Evolutionary conservation across 2,329 filamentous ascomycete genomes (phyloP).

Genomic region (Paecilomyces dactylethromorphus): DNA sequence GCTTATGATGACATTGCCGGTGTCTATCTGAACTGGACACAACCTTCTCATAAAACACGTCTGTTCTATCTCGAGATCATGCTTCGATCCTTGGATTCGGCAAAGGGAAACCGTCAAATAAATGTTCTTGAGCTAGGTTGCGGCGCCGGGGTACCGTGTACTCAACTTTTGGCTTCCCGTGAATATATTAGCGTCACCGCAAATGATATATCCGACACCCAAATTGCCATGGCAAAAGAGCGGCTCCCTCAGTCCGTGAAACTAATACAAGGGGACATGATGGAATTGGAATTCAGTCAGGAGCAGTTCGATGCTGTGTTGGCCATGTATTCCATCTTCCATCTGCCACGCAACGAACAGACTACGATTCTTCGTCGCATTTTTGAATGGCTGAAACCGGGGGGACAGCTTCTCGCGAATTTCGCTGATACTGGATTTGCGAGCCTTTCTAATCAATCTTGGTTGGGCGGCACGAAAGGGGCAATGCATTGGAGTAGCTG

Average conservation of each 20-base stretch:
- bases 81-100: slow-evolving; percentile 12
- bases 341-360: slow-evolving; percentile 49
- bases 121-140: slow-evolving; percentile 36
- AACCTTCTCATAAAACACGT: slow-evolving; percentile 18
- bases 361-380: slow-evolving; percentile 39
- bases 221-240: slow-evolving; percentile 29
- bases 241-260: slow-evolving; percentile 15
- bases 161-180: slow-evolving; percentile 12
- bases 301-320: slow-evolving; percentile 43
- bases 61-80: slow-evolving; percentile 24
- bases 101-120: neutral
- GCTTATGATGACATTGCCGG: slow-evolving; percentile 32
- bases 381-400: slow-evolving; percentile 45
- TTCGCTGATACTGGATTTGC: slow-evolving; percentile 28
- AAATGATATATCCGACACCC: slow-evolving; percentile 37
- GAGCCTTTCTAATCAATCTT: slow-evolving; percentile 13
- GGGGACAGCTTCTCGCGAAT: slow-evolving; percentile 46
- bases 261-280: slow-evolving; percentile 38
- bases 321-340: slow-evolving; percentile 51
- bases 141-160: slow-evolving; percentile 32
- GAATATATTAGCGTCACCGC: slow-evolving; percentile 25
- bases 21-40: slow-evolving; percentile 31
- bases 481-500: slow-evolving; percentile 37
- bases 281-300: slow-evolving; percentile 25
- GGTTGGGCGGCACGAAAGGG: slow-evolving; percentile 25